Evolutionary conservation across 768 basidiomycete genomes (phyloP).

Genomic region (Flagelloscypha sp.): DNA sequence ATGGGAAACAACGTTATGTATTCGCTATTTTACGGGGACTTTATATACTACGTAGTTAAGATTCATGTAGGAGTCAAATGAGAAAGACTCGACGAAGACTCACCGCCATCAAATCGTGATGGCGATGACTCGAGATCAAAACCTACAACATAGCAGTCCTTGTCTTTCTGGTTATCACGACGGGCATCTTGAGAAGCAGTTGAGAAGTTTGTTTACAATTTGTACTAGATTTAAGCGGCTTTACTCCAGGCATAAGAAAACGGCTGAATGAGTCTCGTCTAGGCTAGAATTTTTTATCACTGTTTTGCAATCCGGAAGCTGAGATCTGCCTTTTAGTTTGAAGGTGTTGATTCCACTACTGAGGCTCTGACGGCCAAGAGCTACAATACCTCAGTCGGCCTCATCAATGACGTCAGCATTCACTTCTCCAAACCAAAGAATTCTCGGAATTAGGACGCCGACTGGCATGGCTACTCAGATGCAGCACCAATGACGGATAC

Average conservation of each 20-base stretch:
- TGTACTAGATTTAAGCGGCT: slow-evolving; percentile 85
- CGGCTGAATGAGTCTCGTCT: slow-evolving; percentile 99
- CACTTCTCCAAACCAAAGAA: slow-evolving; percentile 97
- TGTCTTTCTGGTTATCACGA: slow-evolving; percentile 64
- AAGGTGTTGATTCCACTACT: slow-evolving; percentile 78
- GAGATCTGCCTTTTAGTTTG: slow-evolving; percentile 49
- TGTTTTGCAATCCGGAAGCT: neutral
- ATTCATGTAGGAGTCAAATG: too few relatives aligned
- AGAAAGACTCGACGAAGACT: too few relatives aligned
- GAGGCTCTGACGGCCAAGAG: slow-evolving; percentile 86
- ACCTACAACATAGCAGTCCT: too few relatives aligned
- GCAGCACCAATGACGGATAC: slow-evolving; percentile 37
- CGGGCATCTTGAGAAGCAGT: slow-evolving; percentile 78
- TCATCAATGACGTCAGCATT: slow-evolving; percentile 94
- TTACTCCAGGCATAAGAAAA: slow-evolving; percentile 95
- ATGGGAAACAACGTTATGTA: too few relatives aligned
- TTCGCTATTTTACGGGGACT: too few relatives aligned
- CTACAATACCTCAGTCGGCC: slow-evolving; percentile 78
- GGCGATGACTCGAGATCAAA: too few relatives aligned
- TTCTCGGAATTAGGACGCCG: slow-evolving; percentile 84
- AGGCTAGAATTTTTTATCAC: slow-evolving; percentile 46
- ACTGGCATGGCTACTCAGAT: slow-evolving; percentile 43
- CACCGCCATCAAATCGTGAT: too few relatives aligned
- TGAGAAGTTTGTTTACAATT: slow-evolving; percentile 72
- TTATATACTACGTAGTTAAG: too few relatives aligned